phyloP scores from a whole-genome alignment of 805 yeast species.

The Pichia gijzeniarum region DNA sequence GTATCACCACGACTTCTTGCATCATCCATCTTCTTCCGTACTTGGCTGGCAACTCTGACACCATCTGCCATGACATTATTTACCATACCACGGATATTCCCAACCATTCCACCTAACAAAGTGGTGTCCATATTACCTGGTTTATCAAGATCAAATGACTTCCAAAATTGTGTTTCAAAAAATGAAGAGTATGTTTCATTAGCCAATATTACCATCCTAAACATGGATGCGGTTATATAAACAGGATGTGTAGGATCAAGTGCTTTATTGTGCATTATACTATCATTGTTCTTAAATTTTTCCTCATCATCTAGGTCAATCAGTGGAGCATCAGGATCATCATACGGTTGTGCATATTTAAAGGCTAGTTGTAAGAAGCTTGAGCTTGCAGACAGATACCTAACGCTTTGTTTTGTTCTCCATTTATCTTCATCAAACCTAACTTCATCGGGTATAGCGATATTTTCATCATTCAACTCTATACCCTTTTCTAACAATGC shows the following conservation, averaged over 20 bases:
- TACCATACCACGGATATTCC: conserved; percentile 77
- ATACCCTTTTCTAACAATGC: conserved; percentile 27
- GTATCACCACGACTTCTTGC: conserved; percentile 33
- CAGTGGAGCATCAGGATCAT: conserved; percentile 35
- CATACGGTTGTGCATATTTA: conserved; percentile 78
- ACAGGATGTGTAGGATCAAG: conserved; percentile 76
- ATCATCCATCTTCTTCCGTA: conserved; percentile 80
- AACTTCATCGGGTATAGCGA: conserved; percentile 50
- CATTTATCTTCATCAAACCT: conserved; percentile 57
- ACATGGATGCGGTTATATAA: conserved; percentile 72
- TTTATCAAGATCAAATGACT: conserved; percentile 61
- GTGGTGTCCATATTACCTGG: conserved; percentile 32
- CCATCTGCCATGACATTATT: conserved; percentile 92
- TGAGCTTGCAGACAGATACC: conserved; percentile 84
- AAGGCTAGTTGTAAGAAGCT: conserved; percentile 81
- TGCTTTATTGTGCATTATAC: conserved; percentile 59
- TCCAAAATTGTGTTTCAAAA: conserved; percentile 61
- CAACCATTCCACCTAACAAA: conserved; percentile 31
- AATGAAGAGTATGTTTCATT: conserved; percentile 89
- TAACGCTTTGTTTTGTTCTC: conserved; percentile 59
- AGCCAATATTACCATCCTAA: conserved; percentile 89
- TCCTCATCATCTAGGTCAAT: conserved; percentile 38
- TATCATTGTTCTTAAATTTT: conserved; percentile 22
- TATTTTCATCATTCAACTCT: conserved; percentile 26
- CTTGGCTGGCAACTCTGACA: conserved; percentile 81